A percentile compares a stretch with the other conserved stretches of the same genome.
These are phyloP conservation scores for Schizophyllum amplum DNA, from an alignment of 1,284 basidiomycete species.

Conservation along the genomic window DNA sequence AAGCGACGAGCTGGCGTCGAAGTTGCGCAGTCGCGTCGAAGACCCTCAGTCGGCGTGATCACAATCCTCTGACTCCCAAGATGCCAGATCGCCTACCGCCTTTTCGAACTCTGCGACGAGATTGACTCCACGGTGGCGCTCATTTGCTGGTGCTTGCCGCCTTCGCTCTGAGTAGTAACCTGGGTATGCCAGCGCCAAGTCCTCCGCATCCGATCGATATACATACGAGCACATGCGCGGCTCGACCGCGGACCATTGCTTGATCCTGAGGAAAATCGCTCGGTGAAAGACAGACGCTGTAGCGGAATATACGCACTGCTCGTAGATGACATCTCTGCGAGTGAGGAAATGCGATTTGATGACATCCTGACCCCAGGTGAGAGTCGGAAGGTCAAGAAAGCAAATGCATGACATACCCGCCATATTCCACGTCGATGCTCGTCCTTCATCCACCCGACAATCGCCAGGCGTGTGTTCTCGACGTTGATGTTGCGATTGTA, in stretches of 20 bases:
- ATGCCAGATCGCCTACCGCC: not conserved
- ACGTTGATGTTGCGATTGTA: conserved; percentile 36
- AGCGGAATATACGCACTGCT: conserved; percentile 26
- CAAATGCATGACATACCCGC: conserved; percentile 25
- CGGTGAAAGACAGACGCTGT: conserved; percentile 2
- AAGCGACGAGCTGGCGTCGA: not conserved
- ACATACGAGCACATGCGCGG: conserved; percentile 21
- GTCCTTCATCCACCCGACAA: conserved; percentile 43
- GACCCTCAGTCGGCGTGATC: not conserved
- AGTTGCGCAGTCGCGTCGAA: too few relatives aligned
- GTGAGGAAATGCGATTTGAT: conserved; percentile 40
- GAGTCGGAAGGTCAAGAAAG: not conserved
- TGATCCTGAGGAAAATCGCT: conserved; percentile 24
- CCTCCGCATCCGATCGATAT: conserved; percentile 19
- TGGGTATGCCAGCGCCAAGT: not conserved
- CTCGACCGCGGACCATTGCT: conserved; percentile 28
- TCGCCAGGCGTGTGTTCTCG: conserved; percentile 40
- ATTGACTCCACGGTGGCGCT: not conserved
- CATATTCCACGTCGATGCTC: conserved; percentile 35
- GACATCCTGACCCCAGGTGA: conserved; percentile 30
- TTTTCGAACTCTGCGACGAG: not conserved
- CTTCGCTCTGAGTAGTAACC: not conserved
- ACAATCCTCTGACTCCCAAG: not conserved
- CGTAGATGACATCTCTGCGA: conserved; percentile 30
- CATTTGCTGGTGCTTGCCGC: not conserved